Conservation (phyloP, 2,329 filamentous ascomycete genomes). For the Alternaria rosae region DNA sequence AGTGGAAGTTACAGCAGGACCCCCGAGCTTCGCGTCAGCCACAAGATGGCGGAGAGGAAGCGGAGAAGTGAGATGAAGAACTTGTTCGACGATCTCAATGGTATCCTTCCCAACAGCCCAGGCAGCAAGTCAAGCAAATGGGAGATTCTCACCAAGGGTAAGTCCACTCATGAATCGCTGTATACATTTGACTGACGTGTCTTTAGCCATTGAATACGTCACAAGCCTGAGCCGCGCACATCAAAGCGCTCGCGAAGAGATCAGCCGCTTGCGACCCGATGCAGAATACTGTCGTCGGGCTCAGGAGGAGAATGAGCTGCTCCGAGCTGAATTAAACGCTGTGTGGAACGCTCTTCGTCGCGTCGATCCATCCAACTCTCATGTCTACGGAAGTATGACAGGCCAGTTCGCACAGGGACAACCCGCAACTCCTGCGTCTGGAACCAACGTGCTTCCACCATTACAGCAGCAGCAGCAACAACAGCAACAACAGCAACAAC, state of each 20-base stretch:
- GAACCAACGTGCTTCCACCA: constrained; percentile 47
- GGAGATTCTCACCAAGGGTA: constrained; percentile 88
- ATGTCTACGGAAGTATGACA: constrained; percentile 58
- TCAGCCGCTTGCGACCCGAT: constrained; percentile 54
- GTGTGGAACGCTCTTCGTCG: constrained; percentile 57
- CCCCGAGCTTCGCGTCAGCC: constrained; percentile 80
- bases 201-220: constrained; percentile 60
- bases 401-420: constrained; percentile 53
- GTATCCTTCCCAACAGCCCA: constrained; percentile 79
- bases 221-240: constrained; percentile 50
- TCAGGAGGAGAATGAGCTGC: constrained; percentile 56
- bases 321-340: constrained; percentile 56
- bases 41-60: constrained; percentile 86
- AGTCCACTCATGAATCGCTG: constrained; percentile 30
- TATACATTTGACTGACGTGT: constrained; percentile 17
- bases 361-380: constrained; percentile 55
- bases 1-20: constrained; percentile 82
- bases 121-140: constrained; percentile 88
- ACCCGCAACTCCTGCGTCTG: constrained; percentile 36
- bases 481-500: constrained; percentile 13
- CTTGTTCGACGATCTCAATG: constrained; percentile 80
- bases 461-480: constrained; percentile 47
- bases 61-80: constrained; percentile 88
- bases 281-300: constrained; percentile 53
- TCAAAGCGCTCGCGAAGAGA: constrained; percentile 49